These are phyloP conservation scores for Colletotrichum sp. DNA, from an alignment of 2,329 filamentous ascomycete genomes.

Conservation along the genomic window DNA sequence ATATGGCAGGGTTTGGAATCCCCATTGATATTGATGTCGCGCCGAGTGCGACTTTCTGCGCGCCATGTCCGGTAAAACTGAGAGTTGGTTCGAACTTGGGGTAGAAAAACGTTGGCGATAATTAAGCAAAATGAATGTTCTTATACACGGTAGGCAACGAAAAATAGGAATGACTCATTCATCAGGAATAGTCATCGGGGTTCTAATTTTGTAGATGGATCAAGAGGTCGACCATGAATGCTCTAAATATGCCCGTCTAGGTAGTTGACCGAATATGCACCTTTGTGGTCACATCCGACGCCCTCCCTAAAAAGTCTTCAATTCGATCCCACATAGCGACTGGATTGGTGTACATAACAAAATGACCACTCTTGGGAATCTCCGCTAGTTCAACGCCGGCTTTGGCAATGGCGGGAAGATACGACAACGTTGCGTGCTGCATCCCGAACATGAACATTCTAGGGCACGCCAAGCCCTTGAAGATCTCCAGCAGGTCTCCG, in stretches of 20 bases:
- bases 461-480: conserved; percentile 18
- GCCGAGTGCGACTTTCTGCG: not conserved
- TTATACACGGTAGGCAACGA: too few relatives aligned
- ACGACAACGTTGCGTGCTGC: conserved; percentile 18
- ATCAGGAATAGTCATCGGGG: too few relatives aligned
- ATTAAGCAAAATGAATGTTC: too few relatives aligned
- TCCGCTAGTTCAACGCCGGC: conserved; percentile 25
- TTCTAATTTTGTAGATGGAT: not conserved
- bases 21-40: not conserved
- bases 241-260: not conserved
- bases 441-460: conserved; percentile 25
- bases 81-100: too few relatives aligned
- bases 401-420: conserved; percentile 9
- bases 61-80: not conserved
- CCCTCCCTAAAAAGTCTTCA: not conserved
- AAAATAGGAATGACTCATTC: too few relatives aligned
- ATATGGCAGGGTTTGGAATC: accelerated
- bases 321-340: not conserved
- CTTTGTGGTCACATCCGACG: not conserved
- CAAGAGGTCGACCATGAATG: not conserved
- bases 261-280: not conserved
- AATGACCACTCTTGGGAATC: conserved; percentile 26
- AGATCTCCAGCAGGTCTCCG: conserved; percentile 20
- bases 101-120: too few relatives aligned
- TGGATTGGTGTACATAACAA: conserved; percentile 31